phyloP scores from a whole-genome alignment of 2,329 filamentous ascomycete genomes.

The Periconia sp. region DNA sequence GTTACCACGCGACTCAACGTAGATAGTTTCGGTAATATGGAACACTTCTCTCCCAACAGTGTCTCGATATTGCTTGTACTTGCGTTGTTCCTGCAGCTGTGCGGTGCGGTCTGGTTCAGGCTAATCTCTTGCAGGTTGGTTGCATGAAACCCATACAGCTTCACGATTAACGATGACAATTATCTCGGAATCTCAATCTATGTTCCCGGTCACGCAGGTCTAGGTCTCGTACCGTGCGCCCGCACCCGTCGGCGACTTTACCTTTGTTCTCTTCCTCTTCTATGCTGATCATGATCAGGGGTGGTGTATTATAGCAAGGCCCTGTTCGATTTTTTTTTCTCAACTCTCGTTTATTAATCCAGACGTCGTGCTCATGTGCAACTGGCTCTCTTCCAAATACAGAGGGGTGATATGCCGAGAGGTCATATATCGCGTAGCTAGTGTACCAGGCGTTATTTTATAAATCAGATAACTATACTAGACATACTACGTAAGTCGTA shows the following conservation, averaged over 20 bases:
- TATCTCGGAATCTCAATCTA: background rate
- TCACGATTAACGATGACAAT: background rate
- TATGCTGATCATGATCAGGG: too few relatives aligned
- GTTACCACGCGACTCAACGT: slow-evolving; percentile 11
- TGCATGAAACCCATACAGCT: slow-evolving; percentile 8
- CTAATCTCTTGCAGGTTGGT: slow-evolving; percentile 16
- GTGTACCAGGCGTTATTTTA: too few relatives aligned
- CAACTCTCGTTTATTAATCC: too few relatives aligned
- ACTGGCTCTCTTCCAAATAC: too few relatives aligned
- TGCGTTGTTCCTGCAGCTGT: slow-evolving; percentile 19
- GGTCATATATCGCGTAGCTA: too few relatives aligned
- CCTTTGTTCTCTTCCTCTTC: too few relatives aligned
- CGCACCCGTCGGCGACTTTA: background rate
- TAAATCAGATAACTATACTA: too few relatives aligned
- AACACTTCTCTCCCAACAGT: slow-evolving; percentile 14
- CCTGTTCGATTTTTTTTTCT: too few relatives aligned
- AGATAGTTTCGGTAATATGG: slow-evolving; percentile 24
- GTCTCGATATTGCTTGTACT: slow-evolving; percentile 17
- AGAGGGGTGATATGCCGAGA: too few relatives aligned
- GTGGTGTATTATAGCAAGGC: too few relatives aligned
- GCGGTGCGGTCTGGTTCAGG: slow-evolving; percentile 22
- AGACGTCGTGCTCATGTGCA: too few relatives aligned
- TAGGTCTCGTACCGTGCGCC: background rate
- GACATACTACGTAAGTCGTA: too few relatives aligned
- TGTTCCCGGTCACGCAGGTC: background rate